These are phyloP conservation scores for Malassezia obtusa DNA, from an alignment of 1,284 basidiomycete species.

Conservation along the genomic window DNA sequence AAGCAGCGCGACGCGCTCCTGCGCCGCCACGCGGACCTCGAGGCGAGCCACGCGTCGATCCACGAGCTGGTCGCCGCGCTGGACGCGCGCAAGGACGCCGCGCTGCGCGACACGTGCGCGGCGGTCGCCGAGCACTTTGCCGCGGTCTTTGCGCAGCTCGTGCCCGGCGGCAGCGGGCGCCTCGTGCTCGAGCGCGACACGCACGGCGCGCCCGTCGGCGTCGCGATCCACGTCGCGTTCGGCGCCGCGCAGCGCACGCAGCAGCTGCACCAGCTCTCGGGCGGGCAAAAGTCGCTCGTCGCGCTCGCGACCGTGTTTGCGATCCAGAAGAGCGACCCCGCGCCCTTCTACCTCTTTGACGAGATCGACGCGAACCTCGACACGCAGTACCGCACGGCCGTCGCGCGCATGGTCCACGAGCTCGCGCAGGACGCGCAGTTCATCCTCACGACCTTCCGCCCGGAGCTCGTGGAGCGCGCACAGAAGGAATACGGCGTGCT, in stretches of 20 bases:
- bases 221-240: slow-evolving; percentile 96
- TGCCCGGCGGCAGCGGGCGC: slow-evolving; percentile 79
- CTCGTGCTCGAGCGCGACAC: slow-evolving; percentile 54
- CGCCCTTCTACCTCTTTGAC: slow-evolving; percentile 99
- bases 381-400: slow-evolving; percentile 91
- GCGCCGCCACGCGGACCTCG: slow-evolving; percentile 76
- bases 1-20: slow-evolving; percentile 88
- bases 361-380: slow-evolving; percentile 98
- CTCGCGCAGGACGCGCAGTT: slow-evolving; percentile 81
- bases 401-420: slow-evolving; percentile 91
- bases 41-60: slow-evolving; percentile 77
- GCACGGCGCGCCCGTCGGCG: slow-evolving; percentile 52
- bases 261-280: slow-evolving; percentile 89
- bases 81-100: slow-evolving; percentile 94
- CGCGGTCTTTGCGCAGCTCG: slow-evolving; percentile 93
- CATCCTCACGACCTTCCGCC: slow-evolving; percentile 95
- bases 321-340: slow-evolving; percentile 97
- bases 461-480: slow-evolving; percentile 88
- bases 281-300: slow-evolving; percentile 93
- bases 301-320: slow-evolving; percentile 94
- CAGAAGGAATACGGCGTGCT: slow-evolving; percentile 99
- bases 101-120: slow-evolving; percentile 94
- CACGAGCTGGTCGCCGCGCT: slow-evolving; percentile 87
- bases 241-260: slow-evolving; percentile 94
- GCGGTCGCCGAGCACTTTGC: slow-evolving; percentile 94